Evolutionary conservation across 2,329 filamentous ascomycete species (phyloP), one percentile per base, ranked within the genome.

Genomic region (Xylogone sp.): DNA sequence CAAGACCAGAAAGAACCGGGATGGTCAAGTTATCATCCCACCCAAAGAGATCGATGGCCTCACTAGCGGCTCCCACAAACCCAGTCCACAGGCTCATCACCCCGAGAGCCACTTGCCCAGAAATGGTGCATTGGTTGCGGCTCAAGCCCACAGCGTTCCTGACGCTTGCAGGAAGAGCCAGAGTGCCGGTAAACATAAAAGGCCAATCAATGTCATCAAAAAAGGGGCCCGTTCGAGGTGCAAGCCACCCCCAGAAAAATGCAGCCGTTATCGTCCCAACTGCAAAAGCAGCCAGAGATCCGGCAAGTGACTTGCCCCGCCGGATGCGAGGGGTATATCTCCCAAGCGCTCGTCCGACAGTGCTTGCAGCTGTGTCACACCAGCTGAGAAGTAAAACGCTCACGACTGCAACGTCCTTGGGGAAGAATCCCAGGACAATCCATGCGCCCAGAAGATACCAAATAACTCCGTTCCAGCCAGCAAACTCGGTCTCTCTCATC

Each of bases 1-100:
- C 92, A 44, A 90, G 71, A 21, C 92, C 91, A 66, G 90, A 96
- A 46, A 99, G 76, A 21, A 96, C 84, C 2, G 94, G 94, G 69
- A 99, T 99, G 46, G 93, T 97, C 62, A 99, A 75, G 70, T 99
- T 99, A 72, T 99, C 94, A 65, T 99, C 94, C 88, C 90, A 92
- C 45, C 91, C 90, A 67, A 91, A 97, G 0, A 97, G 65, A 71
- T 99, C 91, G 44, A 96, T 78, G 16, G 93, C 87, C 71, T 99
- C 94, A 64, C 91, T 97, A 43, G 85, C 84, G 51, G 91, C 90
- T 42, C 91, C 94, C 49, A 93, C 83, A 43, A 97, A 71, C n/a
- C 94, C 94, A 6, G 92, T 92, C 73, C 88, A 90, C 39, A 96
- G 58, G 65, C 90, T 90, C 82, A 97, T 84, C 53, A 90, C 75